Base-by-base conservation (phyloP, 345 rosid species). In the Diplotaxis tenuifolia region DNA sequence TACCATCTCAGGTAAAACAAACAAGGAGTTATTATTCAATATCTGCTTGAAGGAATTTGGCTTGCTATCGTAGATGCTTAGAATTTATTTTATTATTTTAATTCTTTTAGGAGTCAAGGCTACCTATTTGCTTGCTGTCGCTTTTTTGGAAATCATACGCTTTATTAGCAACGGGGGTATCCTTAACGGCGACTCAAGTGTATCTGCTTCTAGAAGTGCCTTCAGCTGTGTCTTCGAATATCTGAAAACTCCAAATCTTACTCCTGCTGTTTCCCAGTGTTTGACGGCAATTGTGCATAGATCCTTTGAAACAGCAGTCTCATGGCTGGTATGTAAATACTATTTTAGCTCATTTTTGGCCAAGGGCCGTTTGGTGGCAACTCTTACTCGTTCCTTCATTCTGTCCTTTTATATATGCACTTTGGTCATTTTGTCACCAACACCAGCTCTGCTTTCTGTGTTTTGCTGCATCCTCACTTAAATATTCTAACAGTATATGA, bases 111-210 rank as follows among this genome's bases (percentile, higher is more conserved):
- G 98, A 59, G 98, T 96, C 72, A 96, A 96, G 84, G 98, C 99
- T 22, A 96, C 97, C 62, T 96, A 92, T 86, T 94, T 96, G 86
- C 99, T 96, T 76, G 98, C 99, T 21, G 99, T 96, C 28, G 93
- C 99, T 34, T 92, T 92, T 81, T 74, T 96, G 75, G 99, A 96
- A 83, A 90, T 90, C 55, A 89, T 89, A 65, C 96, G 99, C 36
- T 96, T 96, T 82, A 89, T 91, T 79, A 96, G 97, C 80, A 96
- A 96, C 57, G 99, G 99, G 56, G 99, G 99, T 76, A 86, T 92
- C 74, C 97, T 96, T 70, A 96, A 92, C 76, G 96, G 98, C 55
- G 84, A 84, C 65, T 67, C 82, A 62, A 76, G 83, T 72, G 81
- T 85, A 67, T 84, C 87, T 66, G 84, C 88, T 47, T 83, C 93